Evolutionary conservation across 75 land plant genomes (phyloP).

Genomic region (Selaginella moellendorffii): DNA sequence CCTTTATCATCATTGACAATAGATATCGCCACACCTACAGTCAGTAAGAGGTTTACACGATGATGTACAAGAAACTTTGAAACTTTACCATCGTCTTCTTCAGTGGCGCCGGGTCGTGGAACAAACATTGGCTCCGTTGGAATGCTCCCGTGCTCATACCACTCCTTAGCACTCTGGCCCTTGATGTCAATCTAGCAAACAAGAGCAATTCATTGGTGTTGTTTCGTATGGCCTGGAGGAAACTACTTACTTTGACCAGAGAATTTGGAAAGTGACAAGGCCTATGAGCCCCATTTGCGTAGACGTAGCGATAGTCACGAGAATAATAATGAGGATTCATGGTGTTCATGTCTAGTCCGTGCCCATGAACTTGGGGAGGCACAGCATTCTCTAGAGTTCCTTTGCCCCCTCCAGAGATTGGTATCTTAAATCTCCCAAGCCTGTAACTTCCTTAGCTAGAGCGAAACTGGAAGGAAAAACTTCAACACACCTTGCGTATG

Average conservation of each 20-base stretch:
- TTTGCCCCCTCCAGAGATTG: slow-evolving; percentile 49
- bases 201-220: not conserved
- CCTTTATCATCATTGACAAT: slow-evolving; percentile 46
- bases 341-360: slow-evolving; percentile 72
- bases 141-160: slow-evolving; percentile 53
- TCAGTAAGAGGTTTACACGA: too few relatives aligned
- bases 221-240: not conserved
- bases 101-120: slow-evolving; percentile 45
- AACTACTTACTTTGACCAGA: slow-evolving; percentile 45
- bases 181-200: slow-evolving; percentile 43
- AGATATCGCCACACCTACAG: slow-evolving; percentile 57
- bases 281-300: slow-evolving; percentile 69
- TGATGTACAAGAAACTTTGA: too few relatives aligned
- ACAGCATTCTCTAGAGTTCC: slow-evolving; percentile 48
- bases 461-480: too few relatives aligned
- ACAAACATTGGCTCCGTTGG: slow-evolving; percentile 82
- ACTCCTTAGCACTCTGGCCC: slow-evolving; percentile 44
- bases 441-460: slow-evolving; percentile 22
- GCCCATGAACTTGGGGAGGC: slow-evolving; percentile 54
- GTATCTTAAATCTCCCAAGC: slow-evolving; percentile 60
- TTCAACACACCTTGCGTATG: slow-evolving; percentile 48
- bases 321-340: slow-evolving; percentile 48
- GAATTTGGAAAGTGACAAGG: slow-evolving; percentile 76
- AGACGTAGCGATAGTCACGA: slow-evolving; percentile 53
- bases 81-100: slow-evolving; percentile 65